Evolutionary conservation across 2,329 filamentous ascomycete species (phyloP).

Genomic region (Cryphonectria carpinicola): DNA sequence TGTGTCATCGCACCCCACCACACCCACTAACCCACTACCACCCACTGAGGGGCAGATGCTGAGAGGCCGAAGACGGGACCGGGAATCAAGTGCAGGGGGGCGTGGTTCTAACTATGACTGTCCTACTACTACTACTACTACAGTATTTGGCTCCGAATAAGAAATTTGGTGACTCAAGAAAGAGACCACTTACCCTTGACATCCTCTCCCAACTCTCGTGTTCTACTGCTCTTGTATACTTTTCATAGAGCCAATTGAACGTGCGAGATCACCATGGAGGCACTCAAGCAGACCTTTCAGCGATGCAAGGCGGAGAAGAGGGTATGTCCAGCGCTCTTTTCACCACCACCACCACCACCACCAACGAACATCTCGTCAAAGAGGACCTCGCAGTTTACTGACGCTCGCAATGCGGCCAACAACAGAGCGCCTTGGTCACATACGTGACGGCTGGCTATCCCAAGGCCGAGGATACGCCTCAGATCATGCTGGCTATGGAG

Average conservation of each 20-base stretch:
- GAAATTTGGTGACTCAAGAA: slow-evolving; percentile 29
- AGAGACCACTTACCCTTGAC: neutral
- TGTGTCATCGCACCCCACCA: slow-evolving; percentile 1
- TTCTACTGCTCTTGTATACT: neutral
- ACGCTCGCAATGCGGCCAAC: slow-evolving; percentile 22
- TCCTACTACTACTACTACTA: neutral
- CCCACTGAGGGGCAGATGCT: slow-evolving; percentile 14
- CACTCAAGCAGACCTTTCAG: slow-evolving; percentile 61
- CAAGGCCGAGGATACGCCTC: slow-evolving; percentile 76
- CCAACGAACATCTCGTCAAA: neutral
- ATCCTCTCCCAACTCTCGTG: slow-evolving; percentile 7
- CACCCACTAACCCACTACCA: neutral
- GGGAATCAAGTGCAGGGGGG: slow-evolving; percentile 5
- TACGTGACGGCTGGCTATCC: slow-evolving; percentile 97
- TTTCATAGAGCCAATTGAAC: slow-evolving; percentile 23
- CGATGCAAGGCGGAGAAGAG: slow-evolving; percentile 62
- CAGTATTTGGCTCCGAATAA: slow-evolving; percentile 16
- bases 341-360: neutral
- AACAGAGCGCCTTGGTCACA: slow-evolving; percentile 81
- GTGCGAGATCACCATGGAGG: slow-evolving; percentile 51
- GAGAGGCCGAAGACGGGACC: slow-evolving; percentile 12
- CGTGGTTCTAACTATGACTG: neutral
- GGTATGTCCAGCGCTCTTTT: slow-evolving; percentile 45
- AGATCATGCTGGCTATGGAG: slow-evolving; percentile 87
- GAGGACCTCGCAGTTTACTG: slow-evolving; percentile 14